phyloP scores from a whole-genome alignment of 1,284 basidiomycete species.

The Lignosus rhinocerotis region DNA sequence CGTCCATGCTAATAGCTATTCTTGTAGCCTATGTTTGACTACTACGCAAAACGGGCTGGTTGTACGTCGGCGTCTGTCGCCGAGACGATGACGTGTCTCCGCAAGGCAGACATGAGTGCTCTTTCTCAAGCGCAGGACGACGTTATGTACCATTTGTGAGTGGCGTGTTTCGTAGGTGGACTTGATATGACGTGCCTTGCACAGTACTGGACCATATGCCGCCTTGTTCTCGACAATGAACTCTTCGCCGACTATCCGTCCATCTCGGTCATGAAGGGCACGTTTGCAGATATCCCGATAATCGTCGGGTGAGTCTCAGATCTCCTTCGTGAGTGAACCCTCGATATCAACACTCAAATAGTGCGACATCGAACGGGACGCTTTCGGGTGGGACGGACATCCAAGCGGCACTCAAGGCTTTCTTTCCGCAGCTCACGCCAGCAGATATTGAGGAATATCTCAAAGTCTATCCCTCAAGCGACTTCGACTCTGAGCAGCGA shows the following conservation, averaged over 20 bases:
- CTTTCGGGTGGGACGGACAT: conserved; percentile 41
- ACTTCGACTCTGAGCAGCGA: conserved; percentile 42
- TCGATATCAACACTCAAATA: no score
- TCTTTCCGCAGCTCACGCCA: conserved; percentile 47
- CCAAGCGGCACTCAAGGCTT: conserved; percentile 36
- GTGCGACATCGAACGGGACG: conserved; percentile 59
- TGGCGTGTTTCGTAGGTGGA: no score
- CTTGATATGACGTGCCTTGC: no score
- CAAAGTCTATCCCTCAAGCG: conserved; percentile 40
- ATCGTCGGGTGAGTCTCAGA: conserved; percentile 55
- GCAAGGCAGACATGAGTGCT: conserved; percentile 48
- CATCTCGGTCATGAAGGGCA: conserved; percentile 41
- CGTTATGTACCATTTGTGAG: conserved; percentile 32
- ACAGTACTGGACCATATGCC: no score
- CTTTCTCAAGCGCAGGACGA: conserved; percentile 58
- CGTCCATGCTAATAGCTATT: conserved; percentile 33
- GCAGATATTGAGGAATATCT: conserved; percentile 40
- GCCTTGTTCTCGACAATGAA: conserved; percentile 49
- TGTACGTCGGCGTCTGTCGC: conserved; percentile 41
- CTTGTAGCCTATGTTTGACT: conserved; percentile 49
- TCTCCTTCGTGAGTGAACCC: neutral
- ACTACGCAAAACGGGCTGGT: conserved; percentile 48
- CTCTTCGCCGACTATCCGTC: conserved; percentile 52
- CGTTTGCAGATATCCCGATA: conserved; percentile 49
- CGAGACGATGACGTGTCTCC: conserved; percentile 46